Conservation (phyloP, 148 eudicot species). For the Rhododendron griersonianum region DNA sequence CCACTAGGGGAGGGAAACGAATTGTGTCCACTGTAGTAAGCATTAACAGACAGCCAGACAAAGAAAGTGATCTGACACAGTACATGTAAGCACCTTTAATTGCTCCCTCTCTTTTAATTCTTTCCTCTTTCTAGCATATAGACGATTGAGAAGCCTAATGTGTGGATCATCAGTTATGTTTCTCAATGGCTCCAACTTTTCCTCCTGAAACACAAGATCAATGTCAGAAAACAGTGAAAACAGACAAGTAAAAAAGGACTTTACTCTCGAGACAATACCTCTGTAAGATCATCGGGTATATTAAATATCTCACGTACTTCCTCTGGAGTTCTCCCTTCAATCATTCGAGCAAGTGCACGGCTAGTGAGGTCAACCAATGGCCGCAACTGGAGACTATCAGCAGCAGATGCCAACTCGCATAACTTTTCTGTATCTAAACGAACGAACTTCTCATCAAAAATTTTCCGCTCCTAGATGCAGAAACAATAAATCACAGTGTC, state of each 20-base stretch:
- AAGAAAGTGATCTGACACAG: background rate
- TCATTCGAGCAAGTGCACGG: conserved; percentile 75
- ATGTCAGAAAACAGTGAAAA: conserved; percentile 12
- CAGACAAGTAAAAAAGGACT: background rate
- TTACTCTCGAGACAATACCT: conserved; percentile 36
- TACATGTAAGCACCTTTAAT: conserved; percentile 46
- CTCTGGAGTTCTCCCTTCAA: conserved; percentile 79
- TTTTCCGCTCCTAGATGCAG: conserved; percentile 60
- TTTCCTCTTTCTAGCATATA: conserved; percentile 84
- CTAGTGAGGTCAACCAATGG: conserved; percentile 80
- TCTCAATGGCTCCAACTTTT: conserved; percentile 81
- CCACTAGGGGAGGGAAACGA: background rate
- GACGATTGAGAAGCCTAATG: conserved; percentile 70
- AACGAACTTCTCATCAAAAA: conserved; percentile 63
- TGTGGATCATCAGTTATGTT: conserved; percentile 81
- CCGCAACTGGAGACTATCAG: conserved; percentile 72
- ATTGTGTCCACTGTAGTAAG: background rate
- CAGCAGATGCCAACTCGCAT: conserved; percentile 73
- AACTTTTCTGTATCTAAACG: conserved; percentile 57
- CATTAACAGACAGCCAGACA: background rate
- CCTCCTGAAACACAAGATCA: conserved; percentile 52
- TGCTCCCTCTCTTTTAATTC: conserved; percentile 62
- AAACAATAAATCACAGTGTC: background rate
- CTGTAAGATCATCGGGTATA: conserved; percentile 83
- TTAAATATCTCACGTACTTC: conserved; percentile 75